Base-by-base conservation (phyloP, 2,329 filamentous ascomycete species). In the Colletotrichum caudatum region DNA sequence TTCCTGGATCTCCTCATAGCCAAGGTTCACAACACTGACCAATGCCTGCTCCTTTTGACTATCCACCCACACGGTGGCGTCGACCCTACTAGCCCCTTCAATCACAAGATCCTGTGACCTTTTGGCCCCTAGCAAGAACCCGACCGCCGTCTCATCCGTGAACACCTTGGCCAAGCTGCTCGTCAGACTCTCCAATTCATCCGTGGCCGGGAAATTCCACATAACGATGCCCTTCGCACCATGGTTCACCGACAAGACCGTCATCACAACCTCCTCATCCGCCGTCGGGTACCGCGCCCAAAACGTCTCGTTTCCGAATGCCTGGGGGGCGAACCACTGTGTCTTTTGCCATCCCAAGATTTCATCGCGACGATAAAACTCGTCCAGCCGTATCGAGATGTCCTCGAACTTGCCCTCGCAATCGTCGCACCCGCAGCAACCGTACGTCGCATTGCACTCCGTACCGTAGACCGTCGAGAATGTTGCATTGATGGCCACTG, bases 401-500 rank as follows among this genome's bases (percentile, higher is more conserved):
- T 91, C 89, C 26, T 82, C 80, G 23, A 90, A 81, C n/a, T 77
- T 77, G 63, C 86, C 87, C 2, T 78, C 74, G 77, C 89, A 91
- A 78, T 88, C 85, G 76, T 91, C 89, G 78, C 90, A 91, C 11
- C 89, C 89, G 79, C 89, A 90, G 79, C 88, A 86, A 73, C 89
- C 89, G 64, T 90, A 87, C 0, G 89, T 91, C 3, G 79, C 71
- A 78, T 91, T 91, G 77, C 87, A 89, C 0, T 79, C 78, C 0
- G 89, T 91, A 69, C 84, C 82, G 83, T 88, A 91, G 4, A 72
- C 69, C 53, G 84, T 84, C 11, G 84, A 88, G 74, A 81, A 88
- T 3, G 82, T 86, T 5, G 84, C 79, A 78, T 90, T 89, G 74
- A 87, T 86, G 39, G 84, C 87, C 71, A 91, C 83, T 0, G 89